Evolutionary conservation across 257 asterid genomes (phyloP), one percentile per base, ranked within the genome.

Genomic region (Solanum peruvianum): DNA sequence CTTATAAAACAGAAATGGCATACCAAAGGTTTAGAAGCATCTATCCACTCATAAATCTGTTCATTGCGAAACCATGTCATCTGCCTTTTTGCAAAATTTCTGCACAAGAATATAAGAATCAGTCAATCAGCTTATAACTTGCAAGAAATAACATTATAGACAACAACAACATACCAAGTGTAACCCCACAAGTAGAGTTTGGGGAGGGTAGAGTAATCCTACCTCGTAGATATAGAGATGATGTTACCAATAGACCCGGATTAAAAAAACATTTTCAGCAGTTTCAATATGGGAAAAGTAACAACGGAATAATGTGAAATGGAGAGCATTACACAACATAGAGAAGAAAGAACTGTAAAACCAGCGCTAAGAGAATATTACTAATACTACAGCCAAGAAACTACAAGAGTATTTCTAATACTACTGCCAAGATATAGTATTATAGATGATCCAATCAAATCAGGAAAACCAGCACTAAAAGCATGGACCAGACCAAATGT

Each of bases 11-110:
- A 31, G 72, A 86, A 80, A 58, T 86, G 76, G 71, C 92, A 52
- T 95, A 97, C 99, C 97, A 96, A 77, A 75, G 99, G 98, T 87
- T 91, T 92, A 35, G 98, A 94, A 86, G 99, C 99, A 93, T 96
- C 94, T 83, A 97, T 93, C 99, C 99, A 96, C 60, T 93, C 95
- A 93, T 97, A 97, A 88, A 95, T 91, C 86, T 95, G 95, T 89
- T 97, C 99, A n/a, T 96, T 97, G 58, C 99, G 95, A 85, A 95
- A 97, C 99, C 99, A 97, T 18, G 99, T 95, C 92, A 97, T 86
- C 89, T 97, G 99, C 92, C 98, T 93, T 91, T 94, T 97, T 7
- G 99, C 99, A 86, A 97, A 97, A 80, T 97, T 96, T 89, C 99
- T 97, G 98, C 88, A 88, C 86, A 71, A 71, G 86, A 83, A 10